Conservation (phyloP, 1,284 basidiomycete genomes). For the Tremellales sp. region DNA sequence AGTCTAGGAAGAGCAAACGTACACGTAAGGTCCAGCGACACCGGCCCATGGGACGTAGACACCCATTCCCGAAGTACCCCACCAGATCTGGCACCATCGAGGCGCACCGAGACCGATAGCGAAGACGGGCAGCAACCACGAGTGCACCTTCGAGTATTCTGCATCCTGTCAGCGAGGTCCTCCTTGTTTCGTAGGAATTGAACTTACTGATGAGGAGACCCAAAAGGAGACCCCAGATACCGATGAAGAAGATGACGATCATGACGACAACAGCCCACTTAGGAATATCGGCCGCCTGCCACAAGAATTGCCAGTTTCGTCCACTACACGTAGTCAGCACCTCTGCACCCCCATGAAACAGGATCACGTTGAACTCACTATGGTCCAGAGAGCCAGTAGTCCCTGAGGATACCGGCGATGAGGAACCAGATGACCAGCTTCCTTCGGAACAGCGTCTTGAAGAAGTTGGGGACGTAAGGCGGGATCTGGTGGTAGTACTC, state of each 20-base stretch:
- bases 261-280: conserved; percentile 77
- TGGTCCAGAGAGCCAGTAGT: conserved; percentile 86
- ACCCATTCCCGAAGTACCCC: conserved; percentile 49
- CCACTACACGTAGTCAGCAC: conserved; percentile 57
- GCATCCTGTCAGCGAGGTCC: conserved; percentile 3
- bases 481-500: conserved; percentile 67
- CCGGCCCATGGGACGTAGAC: conserved; percentile 90
- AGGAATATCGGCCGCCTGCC: conserved; percentile 69
- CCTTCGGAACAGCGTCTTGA: conserved; percentile 77
- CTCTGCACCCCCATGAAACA: conserved; percentile 2
- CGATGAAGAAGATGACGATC: conserved; percentile 75
- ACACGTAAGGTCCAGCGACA: conserved; percentile 70
- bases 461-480: conserved; percentile 86
- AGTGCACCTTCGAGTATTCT: conserved; percentile 82
- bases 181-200: neutral
- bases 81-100: conserved; percentile 75
- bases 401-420: conserved; percentile 76
- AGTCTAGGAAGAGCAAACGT: conserved; percentile 8
- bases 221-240: conserved; percentile 73
- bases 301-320: conserved; percentile 88
- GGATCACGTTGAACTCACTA: conserved; percentile 52
- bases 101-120: conserved; percentile 88
- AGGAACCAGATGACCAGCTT: conserved; percentile 92
- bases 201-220: conserved; percentile 61
- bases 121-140: conserved; percentile 87